Base-by-base conservation (phyloP, 257 asterid genomes). In the Solanum paucissectum region DNA sequence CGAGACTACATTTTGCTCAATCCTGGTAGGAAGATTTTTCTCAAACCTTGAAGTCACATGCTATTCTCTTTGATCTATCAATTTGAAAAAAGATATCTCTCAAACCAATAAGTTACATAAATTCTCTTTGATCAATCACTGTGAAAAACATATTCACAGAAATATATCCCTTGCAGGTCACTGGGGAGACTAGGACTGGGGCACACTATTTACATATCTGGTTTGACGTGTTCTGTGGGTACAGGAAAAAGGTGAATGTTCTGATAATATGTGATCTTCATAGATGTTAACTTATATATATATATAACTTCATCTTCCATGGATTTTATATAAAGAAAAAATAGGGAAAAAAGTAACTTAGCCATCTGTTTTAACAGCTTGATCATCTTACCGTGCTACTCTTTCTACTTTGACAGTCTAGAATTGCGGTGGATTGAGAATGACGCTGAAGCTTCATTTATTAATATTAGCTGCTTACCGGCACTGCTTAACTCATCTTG, bases 401-500 rank as follows among this genome's bases (percentile, higher is more conserved):
- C 62, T 74, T 90, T 85, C 72, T 72, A 14, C 20, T 34, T 88
- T 85, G 87, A 89, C 97, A 95, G 98, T 87, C 93, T 94, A 89
- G 94, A 95, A 87, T 89, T 95, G 87, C 92, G 93, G 85, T 97
- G 99, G 99, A 34, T 92, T 79, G 98, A 97, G 88, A 88, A 88
- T 88, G 93, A 90, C 66, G 72, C 42, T 55, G 97, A 98, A 86
- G 89, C 98, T 27, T 94, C 94, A 38, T 93, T 95, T 90, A 91
- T 94, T 89, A 94, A 97, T 75, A 89, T 95, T 93, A 95, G 98
- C 85, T 92, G 98, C 92, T 89, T 97, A 90, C 97, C 98, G 23
- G 95, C 97, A 44, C 85, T 97, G 84, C 93, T 95, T 81, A 97
- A 92, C 90, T 93, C 98, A 18, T 91, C 96, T 69, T 94, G 96